Percentiles rank a stretch among this genome's conserved stretches.
Conservation (phyloP, 1,284 basidiomycete species). For the Cryptococcus sp. region DNA sequence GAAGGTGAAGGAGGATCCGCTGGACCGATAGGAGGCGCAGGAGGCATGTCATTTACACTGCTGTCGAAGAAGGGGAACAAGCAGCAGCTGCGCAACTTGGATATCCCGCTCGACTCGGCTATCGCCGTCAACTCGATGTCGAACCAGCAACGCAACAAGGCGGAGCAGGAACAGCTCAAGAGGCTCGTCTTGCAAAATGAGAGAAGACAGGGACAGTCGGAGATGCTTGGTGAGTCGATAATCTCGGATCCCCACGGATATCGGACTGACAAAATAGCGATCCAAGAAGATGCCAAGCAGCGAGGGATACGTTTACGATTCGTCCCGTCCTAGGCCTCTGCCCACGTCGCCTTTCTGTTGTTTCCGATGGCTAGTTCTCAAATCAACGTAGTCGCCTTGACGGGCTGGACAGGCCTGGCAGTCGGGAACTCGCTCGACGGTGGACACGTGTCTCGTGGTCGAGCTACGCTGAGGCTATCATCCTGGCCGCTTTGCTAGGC, state of each 20-base stretch:
- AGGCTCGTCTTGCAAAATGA: constrained; percentile 60
- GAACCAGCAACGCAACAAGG: constrained; percentile 84
- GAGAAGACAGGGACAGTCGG: constrained; percentile 42
- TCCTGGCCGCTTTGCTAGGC: too few species aligned
- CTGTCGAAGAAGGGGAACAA: constrained; percentile 83
- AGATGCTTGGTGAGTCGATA: constrained; percentile 33
- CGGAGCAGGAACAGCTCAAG: constrained; percentile 93
- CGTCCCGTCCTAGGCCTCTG: constrained; percentile 8
- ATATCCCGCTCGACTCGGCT: constrained; percentile 77
- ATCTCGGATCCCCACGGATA: too few species aligned
- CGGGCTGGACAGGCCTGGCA: too few species aligned
- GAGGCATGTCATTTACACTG: constrained; percentile 82
- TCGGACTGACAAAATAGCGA: constrained; percentile 1
- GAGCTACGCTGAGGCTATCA: too few species aligned
- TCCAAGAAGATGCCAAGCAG: constrained; percentile 31
- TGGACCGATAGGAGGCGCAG: constrained; percentile 39
- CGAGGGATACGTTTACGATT: constrained; percentile 37
- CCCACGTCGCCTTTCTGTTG: too few species aligned
- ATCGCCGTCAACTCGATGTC: constrained; percentile 82
- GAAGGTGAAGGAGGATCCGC: too few species aligned
- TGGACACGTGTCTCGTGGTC: too few species aligned
- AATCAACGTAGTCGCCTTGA: too few species aligned
- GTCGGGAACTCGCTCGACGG: too few species aligned
- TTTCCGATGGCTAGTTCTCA: too few species aligned
- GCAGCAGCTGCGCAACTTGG: constrained; percentile 63